Conservation (phyloP, 176 grass and related monocot genomes). For the Musa schizocarpa region DNA sequence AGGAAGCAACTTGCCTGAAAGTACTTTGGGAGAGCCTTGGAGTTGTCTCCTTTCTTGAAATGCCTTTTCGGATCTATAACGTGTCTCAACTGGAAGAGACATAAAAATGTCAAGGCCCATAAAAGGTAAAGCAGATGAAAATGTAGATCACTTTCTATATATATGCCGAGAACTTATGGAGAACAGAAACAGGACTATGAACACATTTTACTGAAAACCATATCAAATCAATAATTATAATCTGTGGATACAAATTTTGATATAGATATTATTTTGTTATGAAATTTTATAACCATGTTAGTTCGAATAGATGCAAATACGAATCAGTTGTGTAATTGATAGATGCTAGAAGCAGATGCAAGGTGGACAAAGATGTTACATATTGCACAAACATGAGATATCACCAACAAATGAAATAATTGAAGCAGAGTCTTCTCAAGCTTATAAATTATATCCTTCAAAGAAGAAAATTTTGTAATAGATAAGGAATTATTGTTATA, state of each 20-base stretch:
- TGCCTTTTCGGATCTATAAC: conserved; percentile 90
- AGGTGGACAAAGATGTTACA: no score
- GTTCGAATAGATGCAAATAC: no score
- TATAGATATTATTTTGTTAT: no score
- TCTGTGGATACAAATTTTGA: background rate
- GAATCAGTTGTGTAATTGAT: no score
- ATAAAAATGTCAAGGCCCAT: conserved; percentile 3
- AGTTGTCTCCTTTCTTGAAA: conserved; percentile 73
- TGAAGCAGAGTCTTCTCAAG: no score
- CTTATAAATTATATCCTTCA: no score
- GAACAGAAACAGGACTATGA: background rate
- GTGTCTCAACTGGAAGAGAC: conserved; percentile 58
- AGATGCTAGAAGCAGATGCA: no score
- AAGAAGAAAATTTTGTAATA: no score
- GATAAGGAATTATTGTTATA: no score
- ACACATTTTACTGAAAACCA: background rate
- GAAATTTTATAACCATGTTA: no score
- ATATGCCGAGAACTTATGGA: background rate
- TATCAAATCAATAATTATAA: background rate
- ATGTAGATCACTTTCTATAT: background rate
- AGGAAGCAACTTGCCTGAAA: conserved; percentile 53
- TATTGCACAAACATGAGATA: no score
- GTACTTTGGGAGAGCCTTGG: conserved; percentile 71
- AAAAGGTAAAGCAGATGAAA: background rate
- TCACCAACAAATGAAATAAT: no score